Evolutionary conservation across 106 monocot genomes (phyloP), one percentile per base, ranked within the genome.

Genomic region (Narthecium ossifragum): DNA sequence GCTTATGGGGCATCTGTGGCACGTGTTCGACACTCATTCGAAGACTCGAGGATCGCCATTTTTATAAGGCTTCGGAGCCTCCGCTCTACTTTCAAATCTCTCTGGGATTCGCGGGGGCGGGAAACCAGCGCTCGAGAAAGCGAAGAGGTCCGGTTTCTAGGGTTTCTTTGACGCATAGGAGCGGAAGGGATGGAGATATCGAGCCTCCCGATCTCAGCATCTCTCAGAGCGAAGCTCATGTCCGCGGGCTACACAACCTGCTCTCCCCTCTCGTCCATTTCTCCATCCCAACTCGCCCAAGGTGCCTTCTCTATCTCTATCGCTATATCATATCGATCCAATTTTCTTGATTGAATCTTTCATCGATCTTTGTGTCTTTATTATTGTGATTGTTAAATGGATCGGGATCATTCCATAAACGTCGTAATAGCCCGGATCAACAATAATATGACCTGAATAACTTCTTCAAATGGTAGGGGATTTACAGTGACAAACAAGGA

Each of bases 131-230:
- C n/a, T n/a, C n/a, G n/a, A n/a, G n/a, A n/a, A n/a, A n/a, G n/a
- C n/a, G n/a, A n/a, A n/a, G n/a, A n/a, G n/a, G n/a, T n/a, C n/a
- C n/a, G n/a, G n/a, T n/a, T n/a, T n/a, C n/a, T n/a, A n/a, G n/a
- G n/a, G n/a, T n/a, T n/a, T n/a, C n/a, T n/a, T n/a, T n/a, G n/a
- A n/a, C n/a, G n/a, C n/a, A n/a, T n/a, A n/a, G n/a, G n/a, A n/a
- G n/a, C n/a, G n/a, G n/a, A n/a, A n/a, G n/a, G n/a, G 39, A 73
- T 78, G 78, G 73, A 73, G 63, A 46, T 73, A 24, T 68, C 64
- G 14, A 36, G 17, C 15, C 64, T 80, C 17, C 80, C 80, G 1
- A 61, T 74, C 56, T 53, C 74, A 11, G 31, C 74, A 7, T 61
- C 74, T 10, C 65, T 55, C 47, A 30, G 64, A 8, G 69, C 65